A percentile compares a stretch with the other conserved stretches of the same genome.
phyloP scores from a whole-genome alignment of 352 stramenopile species.

The Globisporangium nunn region DNA sequence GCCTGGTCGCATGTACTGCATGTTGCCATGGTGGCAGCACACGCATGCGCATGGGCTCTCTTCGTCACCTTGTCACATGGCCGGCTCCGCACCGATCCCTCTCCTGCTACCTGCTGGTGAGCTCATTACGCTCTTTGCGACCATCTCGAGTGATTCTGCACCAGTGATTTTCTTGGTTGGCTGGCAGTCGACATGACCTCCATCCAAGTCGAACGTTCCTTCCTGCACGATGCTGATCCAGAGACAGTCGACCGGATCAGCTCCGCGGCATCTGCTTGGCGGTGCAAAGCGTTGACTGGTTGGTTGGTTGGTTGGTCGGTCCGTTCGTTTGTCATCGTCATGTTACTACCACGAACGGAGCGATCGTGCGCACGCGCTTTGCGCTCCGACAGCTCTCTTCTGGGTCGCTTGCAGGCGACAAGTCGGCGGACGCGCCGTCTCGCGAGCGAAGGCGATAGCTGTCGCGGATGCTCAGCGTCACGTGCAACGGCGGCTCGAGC shows the following conservation, averaged over 20 bases:
- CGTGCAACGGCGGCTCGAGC: constrained; percentile 3
- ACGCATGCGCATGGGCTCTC: no score
- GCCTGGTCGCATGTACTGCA: no score
- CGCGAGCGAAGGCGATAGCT: neutral
- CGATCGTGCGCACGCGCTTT: neutral
- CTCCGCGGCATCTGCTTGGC: no score
- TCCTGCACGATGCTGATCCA: neutral
- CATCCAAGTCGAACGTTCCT: neutral
- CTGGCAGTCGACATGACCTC: neutral
- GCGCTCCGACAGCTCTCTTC: neutral
- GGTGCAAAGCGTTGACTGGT: no score
- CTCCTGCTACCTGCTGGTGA: no score
- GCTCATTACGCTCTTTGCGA: neutral
- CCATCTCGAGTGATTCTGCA: neutral
- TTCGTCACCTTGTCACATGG: no score
- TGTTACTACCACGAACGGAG: neutral
- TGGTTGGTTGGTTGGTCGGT: no score
- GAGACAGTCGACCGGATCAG: no score
- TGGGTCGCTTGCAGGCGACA: neutral
- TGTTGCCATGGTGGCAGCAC: no score
- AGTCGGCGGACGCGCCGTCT: neutral
- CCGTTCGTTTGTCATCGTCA: neutral
- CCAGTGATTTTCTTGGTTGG: neutral
- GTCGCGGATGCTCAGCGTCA: constrained; percentile 5
- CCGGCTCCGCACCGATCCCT: no score